A percentile compares a stretch with the other conserved stretches of the same genome.
Conservation (phyloP, 306 rosid species). For the Gastrolobium villosum region DNA sequence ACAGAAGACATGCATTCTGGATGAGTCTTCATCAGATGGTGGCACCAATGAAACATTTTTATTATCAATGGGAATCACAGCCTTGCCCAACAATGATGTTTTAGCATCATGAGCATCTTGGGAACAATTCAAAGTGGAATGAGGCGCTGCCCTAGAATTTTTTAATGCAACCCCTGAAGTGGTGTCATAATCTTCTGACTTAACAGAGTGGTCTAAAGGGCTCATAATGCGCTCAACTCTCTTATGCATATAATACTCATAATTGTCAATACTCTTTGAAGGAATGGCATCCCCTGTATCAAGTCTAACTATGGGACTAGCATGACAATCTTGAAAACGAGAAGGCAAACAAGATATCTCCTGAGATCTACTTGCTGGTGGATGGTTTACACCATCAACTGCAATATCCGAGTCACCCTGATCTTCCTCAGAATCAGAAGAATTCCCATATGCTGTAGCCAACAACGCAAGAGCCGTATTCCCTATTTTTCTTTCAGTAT, state of each 20-base stretch:
- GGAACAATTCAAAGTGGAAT: conserved; percentile 45
- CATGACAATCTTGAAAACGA: conserved; percentile 43
- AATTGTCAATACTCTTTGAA: conserved; percentile 14
- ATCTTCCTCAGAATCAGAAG: conserved; percentile 83
- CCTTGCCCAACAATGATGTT: conserved; percentile 55
- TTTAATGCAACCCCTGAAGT: conserved; percentile 53
- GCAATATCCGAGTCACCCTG: conserved; percentile 55
- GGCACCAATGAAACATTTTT: conserved; percentile 54
- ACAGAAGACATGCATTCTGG: conserved; percentile 84
- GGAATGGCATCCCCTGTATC: conserved; percentile 44
- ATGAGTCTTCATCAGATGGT: conserved; percentile 72
- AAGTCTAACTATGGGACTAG: conserved; percentile 35
- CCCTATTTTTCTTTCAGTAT: conserved; percentile 49
- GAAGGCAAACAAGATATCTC: conserved; percentile 55
- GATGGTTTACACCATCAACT: conserved; percentile 44
- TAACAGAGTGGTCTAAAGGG: conserved; percentile 51
- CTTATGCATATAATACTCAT: conserved; percentile 50
- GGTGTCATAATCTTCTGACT: conserved; percentile 48
- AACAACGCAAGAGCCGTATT: conserved; percentile 76
- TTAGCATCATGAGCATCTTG: conserved; percentile 54
- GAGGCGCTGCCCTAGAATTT: conserved; percentile 44
- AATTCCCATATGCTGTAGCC: conserved; percentile 75
- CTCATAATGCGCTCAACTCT: conserved; percentile 45
- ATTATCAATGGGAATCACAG: conserved; percentile 46
- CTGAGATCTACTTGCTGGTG: conserved; percentile 55